phyloP scores from a whole-genome alignment of 2,329 filamentous ascomycete species.

The Cladosporium austrohemisphaericum region DNA sequence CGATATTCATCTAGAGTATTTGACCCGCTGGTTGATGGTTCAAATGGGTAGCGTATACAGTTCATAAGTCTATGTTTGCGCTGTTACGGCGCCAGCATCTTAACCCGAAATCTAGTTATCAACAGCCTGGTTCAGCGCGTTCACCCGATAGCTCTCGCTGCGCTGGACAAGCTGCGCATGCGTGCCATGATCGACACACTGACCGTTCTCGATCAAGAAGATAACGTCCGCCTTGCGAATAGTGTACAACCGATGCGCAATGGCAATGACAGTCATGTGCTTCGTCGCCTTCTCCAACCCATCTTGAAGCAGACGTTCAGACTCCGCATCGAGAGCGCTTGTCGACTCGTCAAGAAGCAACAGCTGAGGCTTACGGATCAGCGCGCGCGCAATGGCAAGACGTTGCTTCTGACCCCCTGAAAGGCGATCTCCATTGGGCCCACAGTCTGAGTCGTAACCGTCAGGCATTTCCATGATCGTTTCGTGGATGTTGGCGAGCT shows the following conservation, averaged over 20 bases:
- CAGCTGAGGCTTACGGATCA: constrained; percentile 41
- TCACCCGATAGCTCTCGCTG: constrained; percentile 12
- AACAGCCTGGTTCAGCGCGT: constrained; percentile 10
- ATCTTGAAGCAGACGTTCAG: constrained; percentile 38
- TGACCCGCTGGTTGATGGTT: too few species aligned
- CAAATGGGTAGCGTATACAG: too few species aligned
- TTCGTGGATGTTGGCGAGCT: constrained; percentile 67
- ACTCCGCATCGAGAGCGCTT: constrained; percentile 42
- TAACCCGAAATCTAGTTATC: not conserved
- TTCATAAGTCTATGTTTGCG: too few species aligned
- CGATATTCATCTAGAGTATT: too few species aligned
- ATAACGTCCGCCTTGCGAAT: constrained; percentile 43
- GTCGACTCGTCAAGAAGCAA: constrained; percentile 43
- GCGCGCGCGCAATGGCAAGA: constrained; percentile 41
- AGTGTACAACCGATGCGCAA: constrained; percentile 42
- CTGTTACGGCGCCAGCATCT: too few species aligned
- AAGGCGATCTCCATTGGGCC: constrained; percentile 39
- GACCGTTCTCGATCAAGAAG: constrained; percentile 47
- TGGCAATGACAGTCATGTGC: constrained; percentile 41
- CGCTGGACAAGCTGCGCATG: constrained; percentile 48
- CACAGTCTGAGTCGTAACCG: constrained; percentile 59
- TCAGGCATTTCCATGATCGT: constrained; percentile 60
- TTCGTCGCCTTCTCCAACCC: constrained; percentile 36
- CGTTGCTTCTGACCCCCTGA: constrained; percentile 44
- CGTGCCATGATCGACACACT: constrained; percentile 46